phyloP scores from a whole-genome alignment of 495 filamentous ascomycete species.

The Tuber indicum region DNA sequence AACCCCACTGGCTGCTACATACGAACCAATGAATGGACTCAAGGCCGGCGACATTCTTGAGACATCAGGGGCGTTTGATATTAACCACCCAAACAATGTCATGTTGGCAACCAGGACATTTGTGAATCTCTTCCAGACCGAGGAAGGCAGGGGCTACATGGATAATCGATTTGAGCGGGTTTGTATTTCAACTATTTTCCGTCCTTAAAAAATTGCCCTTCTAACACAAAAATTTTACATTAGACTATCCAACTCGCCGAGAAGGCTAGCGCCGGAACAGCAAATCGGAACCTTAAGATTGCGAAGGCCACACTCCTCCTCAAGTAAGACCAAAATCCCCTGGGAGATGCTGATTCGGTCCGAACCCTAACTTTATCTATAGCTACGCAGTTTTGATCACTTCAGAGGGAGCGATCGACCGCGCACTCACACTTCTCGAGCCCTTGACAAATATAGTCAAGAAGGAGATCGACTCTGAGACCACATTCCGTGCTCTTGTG shows the following conservation, averaged over 20 bases:
- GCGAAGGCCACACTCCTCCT: constrained; percentile 76
- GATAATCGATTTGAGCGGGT: constrained; percentile 31
- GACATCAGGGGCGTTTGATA: constrained; percentile 45
- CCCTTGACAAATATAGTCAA: constrained; percentile 57
- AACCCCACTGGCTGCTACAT: constrained; percentile 55
- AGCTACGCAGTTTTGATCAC: constrained; percentile 43
- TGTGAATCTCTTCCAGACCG: constrained; percentile 78
- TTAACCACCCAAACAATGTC: constrained; percentile 59
- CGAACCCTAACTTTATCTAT: constrained; percentile 5
- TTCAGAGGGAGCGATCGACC: constrained; percentile 48
- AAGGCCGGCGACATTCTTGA: constrained; percentile 59
- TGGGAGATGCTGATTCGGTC: neutral
- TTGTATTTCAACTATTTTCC: constrained; percentile 12
- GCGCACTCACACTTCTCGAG: constrained; percentile 55
- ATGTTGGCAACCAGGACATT: constrained; percentile 80
- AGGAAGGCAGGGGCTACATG: constrained; percentile 55
- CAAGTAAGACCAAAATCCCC: constrained; percentile 59
- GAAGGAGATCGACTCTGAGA: constrained; percentile 68
- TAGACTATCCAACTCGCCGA: constrained; percentile 32
- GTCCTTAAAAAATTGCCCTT: constrained; percentile 2
- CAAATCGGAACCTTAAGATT: constrained; percentile 74
- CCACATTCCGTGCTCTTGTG: constrained; percentile 73
- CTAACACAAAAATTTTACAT: constrained; percentile 8
- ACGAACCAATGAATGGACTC: constrained; percentile 44
- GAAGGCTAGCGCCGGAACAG: constrained; percentile 46